Conservation (phyloP, 78 protist genomes). For the Polysphondylium violaceum region DNA sequence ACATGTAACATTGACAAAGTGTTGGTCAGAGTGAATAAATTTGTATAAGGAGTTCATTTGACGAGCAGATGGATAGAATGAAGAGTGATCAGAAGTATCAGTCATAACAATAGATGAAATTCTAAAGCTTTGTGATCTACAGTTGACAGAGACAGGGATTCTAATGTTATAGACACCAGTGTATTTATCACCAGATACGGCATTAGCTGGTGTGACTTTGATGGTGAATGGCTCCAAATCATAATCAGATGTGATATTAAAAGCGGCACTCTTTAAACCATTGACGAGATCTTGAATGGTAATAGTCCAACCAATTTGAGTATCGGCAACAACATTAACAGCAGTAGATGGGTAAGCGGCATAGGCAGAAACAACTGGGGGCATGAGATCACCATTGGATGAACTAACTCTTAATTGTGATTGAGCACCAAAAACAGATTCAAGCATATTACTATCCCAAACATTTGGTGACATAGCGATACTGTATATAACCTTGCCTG, state of each 20-base stretch:
- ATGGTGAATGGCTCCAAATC: constrained; percentile 6
- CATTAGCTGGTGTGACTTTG: not conserved
- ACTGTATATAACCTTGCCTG: not conserved
- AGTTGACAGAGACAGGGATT: not conserved
- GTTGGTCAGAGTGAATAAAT: not conserved
- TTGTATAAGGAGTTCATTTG: not conserved
- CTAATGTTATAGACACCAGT: constrained; percentile 19
- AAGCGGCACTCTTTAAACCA: constrained; percentile 12
- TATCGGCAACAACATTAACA: not conserved
- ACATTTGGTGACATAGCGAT: not conserved
- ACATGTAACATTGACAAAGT: not conserved
- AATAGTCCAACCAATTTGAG: constrained; percentile 21
- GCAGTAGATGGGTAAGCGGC: not conserved
- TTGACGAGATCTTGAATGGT: constrained; percentile 26
- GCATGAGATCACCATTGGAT: constrained; percentile 5
- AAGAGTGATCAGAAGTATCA: not conserved
- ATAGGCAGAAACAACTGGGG: constrained; percentile 5
- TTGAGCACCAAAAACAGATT: not conserved
- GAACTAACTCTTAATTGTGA: constrained; percentile 22
- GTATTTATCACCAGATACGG: constrained; percentile 11
- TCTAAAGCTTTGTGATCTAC: constrained; percentile 5
- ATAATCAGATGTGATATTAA: constrained; percentile 18
- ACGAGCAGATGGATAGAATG: not conserved
- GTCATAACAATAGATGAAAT: not conserved
- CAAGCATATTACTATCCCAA: not conserved